Conservation (phyloP, 805 yeast genomes). For the Metahyphopichia silvanorum region DNA sequence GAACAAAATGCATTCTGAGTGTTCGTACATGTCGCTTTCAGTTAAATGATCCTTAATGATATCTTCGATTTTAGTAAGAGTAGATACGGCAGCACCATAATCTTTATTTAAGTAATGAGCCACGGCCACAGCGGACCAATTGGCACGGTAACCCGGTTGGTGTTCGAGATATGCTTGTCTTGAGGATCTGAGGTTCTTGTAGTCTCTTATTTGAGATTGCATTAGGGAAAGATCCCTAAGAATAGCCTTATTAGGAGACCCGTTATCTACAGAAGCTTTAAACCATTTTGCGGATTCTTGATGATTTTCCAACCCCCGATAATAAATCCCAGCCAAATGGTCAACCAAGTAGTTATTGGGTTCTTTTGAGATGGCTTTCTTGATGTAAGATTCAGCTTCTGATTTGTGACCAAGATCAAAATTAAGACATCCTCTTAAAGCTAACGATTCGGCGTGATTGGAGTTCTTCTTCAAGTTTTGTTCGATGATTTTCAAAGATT, state of each 20-base stretch:
- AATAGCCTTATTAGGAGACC: slow-evolving; percentile 74
- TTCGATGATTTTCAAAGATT: slow-evolving; percentile 75
- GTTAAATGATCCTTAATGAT: slow-evolving; percentile 65
- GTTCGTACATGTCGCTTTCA: slow-evolving; percentile 68
- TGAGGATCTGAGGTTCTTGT: slow-evolving; percentile 54
- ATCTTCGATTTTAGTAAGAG: slow-evolving; percentile 73
- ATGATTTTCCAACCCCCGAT: slow-evolving; percentile 66
- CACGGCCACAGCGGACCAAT: slow-evolving; percentile 85
- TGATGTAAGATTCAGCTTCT: slow-evolving; percentile 63
- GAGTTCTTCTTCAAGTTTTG: slow-evolving; percentile 71
- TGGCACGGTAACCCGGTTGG: slow-evolving; percentile 79
- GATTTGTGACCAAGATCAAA: slow-evolving; percentile 53
- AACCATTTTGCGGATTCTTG: slow-evolving; percentile 77
- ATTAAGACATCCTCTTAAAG: slow-evolving; percentile 77
- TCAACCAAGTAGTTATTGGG: slow-evolving; percentile 66
- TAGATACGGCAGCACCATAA: slow-evolving; percentile 62
- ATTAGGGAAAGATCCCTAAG: slow-evolving; percentile 77
- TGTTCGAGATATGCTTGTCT: slow-evolving; percentile 68
- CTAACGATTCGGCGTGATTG: slow-evolving; percentile 73
- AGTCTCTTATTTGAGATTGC: slow-evolving; percentile 80
- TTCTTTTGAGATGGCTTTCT: slow-evolving; percentile 58
- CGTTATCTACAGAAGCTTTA: slow-evolving; percentile 69
- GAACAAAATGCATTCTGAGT: slow-evolving; percentile 76
- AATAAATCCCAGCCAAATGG: slow-evolving; percentile 84
- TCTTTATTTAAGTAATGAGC: slow-evolving; percentile 79